A percentile compares a stretch with the other conserved stretches of the same genome.
phyloP scores from a whole-genome alignment of 306 rosid species.

The Mimosa pudica region DNA sequence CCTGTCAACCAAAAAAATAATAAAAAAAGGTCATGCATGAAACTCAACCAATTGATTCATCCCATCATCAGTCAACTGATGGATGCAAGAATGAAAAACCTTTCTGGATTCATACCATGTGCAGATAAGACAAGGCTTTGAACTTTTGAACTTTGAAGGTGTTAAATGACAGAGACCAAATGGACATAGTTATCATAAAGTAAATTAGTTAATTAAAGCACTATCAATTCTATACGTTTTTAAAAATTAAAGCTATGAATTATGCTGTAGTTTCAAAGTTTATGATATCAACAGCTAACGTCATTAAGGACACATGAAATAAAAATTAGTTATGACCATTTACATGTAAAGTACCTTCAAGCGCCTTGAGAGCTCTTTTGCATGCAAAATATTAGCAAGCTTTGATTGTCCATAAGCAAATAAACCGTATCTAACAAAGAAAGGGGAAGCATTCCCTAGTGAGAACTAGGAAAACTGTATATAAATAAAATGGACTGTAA shows the following conservation, averaged over 20 bases:
- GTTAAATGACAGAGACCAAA: slow-evolving; percentile 11
- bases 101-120: slow-evolving; percentile 19
- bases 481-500: not conserved
- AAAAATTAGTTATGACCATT: not conserved
- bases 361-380: slow-evolving; percentile 76
- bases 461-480: not conserved
- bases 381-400: slow-evolving; percentile 79
- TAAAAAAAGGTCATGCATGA: slow-evolving; percentile 8
- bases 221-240: too few relatives aligned
- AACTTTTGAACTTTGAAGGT: not conserved
- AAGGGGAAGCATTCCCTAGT: slow-evolving; percentile 10
- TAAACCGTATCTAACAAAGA: slow-evolving; percentile 53
- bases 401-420: slow-evolving; percentile 81
- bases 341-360: slow-evolving; percentile 57
- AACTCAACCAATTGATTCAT: slow-evolving; percentile 27
- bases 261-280: too few relatives aligned
- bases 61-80: slow-evolving; percentile 16
- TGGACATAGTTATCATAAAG: not conserved
- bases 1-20: slow-evolving; percentile 45
- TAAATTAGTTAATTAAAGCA: too few relatives aligned
- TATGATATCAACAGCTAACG: too few relatives aligned
- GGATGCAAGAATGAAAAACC: slow-evolving; percentile 12
- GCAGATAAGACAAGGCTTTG: slow-evolving; percentile 4
- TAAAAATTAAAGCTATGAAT: too few relatives aligned
- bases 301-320: not conserved